Evolutionary conservation across 2,329 filamentous ascomycete genomes (phyloP).

Genomic region (Cladosporium sp.): DNA sequence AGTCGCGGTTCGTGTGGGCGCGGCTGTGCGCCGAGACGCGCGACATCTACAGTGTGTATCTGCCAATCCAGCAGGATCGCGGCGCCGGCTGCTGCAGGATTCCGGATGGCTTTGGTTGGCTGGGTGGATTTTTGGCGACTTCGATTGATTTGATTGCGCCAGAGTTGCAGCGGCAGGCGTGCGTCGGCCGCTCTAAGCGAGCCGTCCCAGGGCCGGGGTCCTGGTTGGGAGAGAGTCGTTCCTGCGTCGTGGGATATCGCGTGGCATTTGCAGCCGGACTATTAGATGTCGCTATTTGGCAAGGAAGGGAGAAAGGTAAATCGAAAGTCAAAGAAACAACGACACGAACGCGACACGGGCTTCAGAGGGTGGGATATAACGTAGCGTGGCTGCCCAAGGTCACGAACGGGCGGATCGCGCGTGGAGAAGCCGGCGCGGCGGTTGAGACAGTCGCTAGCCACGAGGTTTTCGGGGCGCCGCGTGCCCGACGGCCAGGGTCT

Average conservation of each 20-base stretch:
- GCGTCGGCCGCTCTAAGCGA: background rate
- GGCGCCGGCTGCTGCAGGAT: background rate
- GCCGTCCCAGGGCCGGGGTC: conserved; percentile 2
- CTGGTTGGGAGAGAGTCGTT: background rate
- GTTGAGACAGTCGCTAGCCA: conserved; percentile 9
- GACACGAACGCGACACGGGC: background rate
- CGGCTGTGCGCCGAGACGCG: conserved; percentile 1
- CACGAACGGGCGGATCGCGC: too few relatives aligned
- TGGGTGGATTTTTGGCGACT: background rate
- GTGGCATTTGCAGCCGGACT: background rate
- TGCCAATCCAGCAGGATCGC: background rate
- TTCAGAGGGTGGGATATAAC: too few relatives aligned
- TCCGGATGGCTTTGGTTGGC: background rate
- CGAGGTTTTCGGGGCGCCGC: conserved; percentile 3
- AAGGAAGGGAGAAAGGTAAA: background rate
- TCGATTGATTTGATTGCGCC: background rate
- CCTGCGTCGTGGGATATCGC: background rate
- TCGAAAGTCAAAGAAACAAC: background rate
- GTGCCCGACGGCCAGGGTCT: background rate
- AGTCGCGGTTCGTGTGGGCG: background rate
- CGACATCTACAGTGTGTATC: conserved; percentile 1
- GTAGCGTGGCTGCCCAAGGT: too few relatives aligned
- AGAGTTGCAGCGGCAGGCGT: conserved; percentile 3
- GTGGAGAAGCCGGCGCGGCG: background rate
- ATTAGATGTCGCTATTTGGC: too few relatives aligned